These are phyloP conservation scores for Trichoderma sp. DNA, from an alignment of 2,329 filamentous ascomycete species.

Conservation along the genomic window DNA sequence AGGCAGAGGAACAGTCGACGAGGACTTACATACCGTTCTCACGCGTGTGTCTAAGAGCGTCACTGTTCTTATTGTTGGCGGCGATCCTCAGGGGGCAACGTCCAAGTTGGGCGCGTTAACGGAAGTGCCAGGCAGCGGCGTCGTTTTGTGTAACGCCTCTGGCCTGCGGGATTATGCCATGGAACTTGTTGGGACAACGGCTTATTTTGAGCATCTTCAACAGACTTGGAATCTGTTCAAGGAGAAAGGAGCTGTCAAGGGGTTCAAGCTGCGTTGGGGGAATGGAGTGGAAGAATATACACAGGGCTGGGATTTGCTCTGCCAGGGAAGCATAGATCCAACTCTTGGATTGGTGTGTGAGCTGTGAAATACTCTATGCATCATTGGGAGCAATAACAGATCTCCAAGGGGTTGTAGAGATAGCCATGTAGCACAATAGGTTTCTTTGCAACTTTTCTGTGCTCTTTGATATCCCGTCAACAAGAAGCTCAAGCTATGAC, in stretches of 20 bases:
- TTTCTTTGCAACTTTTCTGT: no score
- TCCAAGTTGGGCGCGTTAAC: not conserved
- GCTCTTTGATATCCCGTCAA: no score
- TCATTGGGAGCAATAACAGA: no score
- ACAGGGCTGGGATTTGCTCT: slow-evolving; percentile 1
- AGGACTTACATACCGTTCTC: not conserved
- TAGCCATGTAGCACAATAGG: no score
- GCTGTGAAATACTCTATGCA: no score
- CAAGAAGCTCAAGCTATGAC: no score
- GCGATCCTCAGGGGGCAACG: not conserved
- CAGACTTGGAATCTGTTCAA: slow-evolving; percentile 3
- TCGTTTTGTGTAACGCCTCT: slow-evolving; percentile 2
- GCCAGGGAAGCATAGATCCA: not conserved
- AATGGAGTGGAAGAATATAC: slow-evolving; percentile 10
- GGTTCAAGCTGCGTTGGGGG: slow-evolving; percentile 4
- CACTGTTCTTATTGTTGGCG: not conserved
- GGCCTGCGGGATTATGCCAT: not conserved
- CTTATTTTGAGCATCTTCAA: not conserved
- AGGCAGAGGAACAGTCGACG: slow-evolving; percentile 2
- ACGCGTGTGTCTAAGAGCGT: not conserved
- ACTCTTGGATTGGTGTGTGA: slow-evolving; percentile 16
- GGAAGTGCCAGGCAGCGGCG: slow-evolving; percentile 5
- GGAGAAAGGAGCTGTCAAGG: not conserved
- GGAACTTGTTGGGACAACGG: not conserved
- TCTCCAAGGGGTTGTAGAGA: no score